phyloP scores from a whole-genome alignment of 2,329 filamentous ascomycete genomes.

The Pleoardoris graminearum region DNA sequence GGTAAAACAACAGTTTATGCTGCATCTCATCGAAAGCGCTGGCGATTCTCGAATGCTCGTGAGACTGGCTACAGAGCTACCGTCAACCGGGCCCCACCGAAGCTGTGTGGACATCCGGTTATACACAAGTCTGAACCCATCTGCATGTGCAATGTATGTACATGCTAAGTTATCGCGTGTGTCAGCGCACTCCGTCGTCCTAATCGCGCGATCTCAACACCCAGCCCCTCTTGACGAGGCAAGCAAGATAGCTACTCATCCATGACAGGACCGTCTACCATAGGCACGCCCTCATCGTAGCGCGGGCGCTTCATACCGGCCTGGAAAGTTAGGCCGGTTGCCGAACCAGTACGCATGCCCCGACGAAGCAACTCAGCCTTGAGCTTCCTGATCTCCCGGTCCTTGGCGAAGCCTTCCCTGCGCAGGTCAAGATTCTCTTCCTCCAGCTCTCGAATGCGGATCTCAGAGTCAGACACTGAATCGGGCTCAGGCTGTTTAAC shows the following conservation, averaged over 20 bases:
- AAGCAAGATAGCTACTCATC: background rate
- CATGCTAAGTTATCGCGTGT: background rate
- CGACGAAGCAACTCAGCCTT: background rate
- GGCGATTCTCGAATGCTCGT: too few species aligned
- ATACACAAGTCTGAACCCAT: background rate
- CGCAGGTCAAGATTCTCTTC: background rate
- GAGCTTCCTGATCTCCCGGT: constrained; percentile 7
- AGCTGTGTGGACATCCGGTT: too few species aligned
- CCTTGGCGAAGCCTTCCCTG: background rate
- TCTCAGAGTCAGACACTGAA: background rate
- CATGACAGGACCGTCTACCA: background rate
- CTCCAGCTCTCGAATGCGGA: constrained; percentile 3
- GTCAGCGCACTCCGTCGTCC: background rate
- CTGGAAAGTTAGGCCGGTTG: background rate
- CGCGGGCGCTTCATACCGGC: constrained; percentile 2
- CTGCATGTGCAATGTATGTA: background rate
- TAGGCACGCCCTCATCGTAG: background rate
- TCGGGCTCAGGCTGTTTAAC: background rate
- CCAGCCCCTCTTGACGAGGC: background rate
- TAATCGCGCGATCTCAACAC: background rate
- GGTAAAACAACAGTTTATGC: too few species aligned
- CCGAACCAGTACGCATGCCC: background rate
- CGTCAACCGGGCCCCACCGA: background rate
- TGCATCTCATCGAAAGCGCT: too few species aligned
- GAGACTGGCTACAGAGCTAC: too few species aligned